A percentile compares a stretch with the other conserved stretches of the same genome.
These are phyloP conservation scores for Diaporthe vaccinii DNA, from an alignment of 2,329 filamentous ascomycete species.

Conservation along the genomic window DNA sequence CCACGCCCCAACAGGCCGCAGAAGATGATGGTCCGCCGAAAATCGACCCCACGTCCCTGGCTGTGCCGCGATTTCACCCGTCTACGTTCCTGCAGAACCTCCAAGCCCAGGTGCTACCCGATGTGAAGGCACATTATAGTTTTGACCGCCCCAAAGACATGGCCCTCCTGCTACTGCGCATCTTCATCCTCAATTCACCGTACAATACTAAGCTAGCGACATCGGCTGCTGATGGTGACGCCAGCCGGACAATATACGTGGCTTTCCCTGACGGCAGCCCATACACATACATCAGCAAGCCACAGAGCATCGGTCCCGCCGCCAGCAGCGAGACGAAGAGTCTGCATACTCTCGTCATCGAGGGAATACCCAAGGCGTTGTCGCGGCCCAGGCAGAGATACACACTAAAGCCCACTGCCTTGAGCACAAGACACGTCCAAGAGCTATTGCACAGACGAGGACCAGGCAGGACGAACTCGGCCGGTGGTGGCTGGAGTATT, in stretches of 20 bases:
- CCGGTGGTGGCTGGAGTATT: conserved; percentile 83
- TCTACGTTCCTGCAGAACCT: conserved; percentile 84
- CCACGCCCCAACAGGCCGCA: conserved; percentile 43
- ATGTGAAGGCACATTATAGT: conserved; percentile 88
- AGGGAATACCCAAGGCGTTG: conserved; percentile 86
- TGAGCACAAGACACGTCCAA: conserved; percentile 79
- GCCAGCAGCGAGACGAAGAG: conserved; percentile 69
- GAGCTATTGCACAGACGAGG: conserved; percentile 79
- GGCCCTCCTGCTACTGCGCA: conserved; percentile 81
- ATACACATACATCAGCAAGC: conserved; percentile 76
- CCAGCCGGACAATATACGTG: conserved; percentile 80
- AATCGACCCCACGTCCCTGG: conserved; percentile 61
- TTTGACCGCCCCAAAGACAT: conserved; percentile 78
- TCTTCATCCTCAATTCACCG: conserved; percentile 84
- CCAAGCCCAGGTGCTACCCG: conserved; percentile 79
- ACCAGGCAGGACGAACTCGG: conserved; percentile 76
- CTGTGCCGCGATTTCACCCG: conserved; percentile 81
- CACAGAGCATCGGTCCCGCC: conserved; percentile 58
- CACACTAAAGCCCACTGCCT: conserved; percentile 74
- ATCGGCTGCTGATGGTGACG: conserved; percentile 67
- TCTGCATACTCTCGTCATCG: conserved; percentile 78
- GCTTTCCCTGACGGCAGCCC: conserved; percentile 87
- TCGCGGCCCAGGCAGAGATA: conserved; percentile 82
- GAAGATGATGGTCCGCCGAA: conserved; percentile 57
- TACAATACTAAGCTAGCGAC: conserved; percentile 75